These are phyloP conservation scores for Beauveria asiatica DNA, from an alignment of 2,329 filamentous ascomycete species.

Conservation along the genomic window DNA sequence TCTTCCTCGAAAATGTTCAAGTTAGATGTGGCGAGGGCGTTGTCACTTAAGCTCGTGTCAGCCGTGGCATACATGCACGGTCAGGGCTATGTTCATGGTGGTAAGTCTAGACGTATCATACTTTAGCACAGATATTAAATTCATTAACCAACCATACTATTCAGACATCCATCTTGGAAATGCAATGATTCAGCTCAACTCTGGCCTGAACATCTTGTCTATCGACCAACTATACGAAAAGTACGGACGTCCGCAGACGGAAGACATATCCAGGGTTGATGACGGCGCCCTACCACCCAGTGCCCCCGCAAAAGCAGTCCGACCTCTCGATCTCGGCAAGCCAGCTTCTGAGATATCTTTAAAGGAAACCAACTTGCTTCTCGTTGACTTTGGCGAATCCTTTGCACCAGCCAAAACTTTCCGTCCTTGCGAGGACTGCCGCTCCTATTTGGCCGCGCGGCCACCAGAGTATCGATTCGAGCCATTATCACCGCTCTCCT, in stretches of 20 bases:
- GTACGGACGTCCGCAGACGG: conserved; percentile 22
- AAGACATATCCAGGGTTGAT: conserved; percentile 18
- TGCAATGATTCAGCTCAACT: conserved; percentile 10
- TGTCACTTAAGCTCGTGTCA: conserved; percentile 16
- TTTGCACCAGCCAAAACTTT: conserved; percentile 18
- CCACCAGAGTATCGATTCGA: conserved; percentile 11
- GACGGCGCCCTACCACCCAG: conserved; percentile 18
- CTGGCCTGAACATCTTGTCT: conserved; percentile 19
- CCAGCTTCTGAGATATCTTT: conserved; percentile 20
- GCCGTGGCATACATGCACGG: conserved; percentile 20
- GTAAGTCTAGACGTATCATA: conserved; percentile 17
- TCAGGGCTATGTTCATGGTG: conserved; percentile 22
- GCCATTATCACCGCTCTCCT: conserved; percentile 7
- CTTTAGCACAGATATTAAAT: conserved; percentile 10
- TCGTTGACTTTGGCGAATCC: conserved; percentile 27
- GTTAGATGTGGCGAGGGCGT: conserved; percentile 15
- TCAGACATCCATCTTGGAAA: conserved; percentile 22
- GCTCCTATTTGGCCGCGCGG: conserved; percentile 12
- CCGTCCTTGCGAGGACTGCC: conserved; percentile 17
- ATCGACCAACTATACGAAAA: conserved; percentile 23
- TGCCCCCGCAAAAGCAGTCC: conserved; percentile 19
- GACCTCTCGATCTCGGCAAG: conserved; percentile 20
- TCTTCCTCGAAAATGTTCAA: conserved; percentile 14
- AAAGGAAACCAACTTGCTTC: conserved; percentile 21
- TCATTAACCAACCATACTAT: conserved; percentile 10